A percentile compares a stretch with the other conserved stretches of the same genome.
Conservation (phyloP, 805 yeast genomes). For the Sugiyamaella boreocaroliniensis region DNA sequence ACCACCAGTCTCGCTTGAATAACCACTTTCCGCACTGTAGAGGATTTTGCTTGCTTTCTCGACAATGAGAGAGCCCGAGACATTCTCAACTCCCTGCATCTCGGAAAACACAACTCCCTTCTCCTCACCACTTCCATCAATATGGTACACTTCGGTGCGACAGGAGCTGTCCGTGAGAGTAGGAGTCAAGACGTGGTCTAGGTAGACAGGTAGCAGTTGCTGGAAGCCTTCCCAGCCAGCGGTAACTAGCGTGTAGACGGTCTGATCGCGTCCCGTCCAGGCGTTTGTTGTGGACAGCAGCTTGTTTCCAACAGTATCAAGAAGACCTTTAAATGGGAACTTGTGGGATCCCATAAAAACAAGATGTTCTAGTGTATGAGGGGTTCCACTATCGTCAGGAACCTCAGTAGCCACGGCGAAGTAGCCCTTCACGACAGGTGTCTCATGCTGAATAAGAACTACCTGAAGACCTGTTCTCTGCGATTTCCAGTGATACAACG, state of each 20-base stretch:
- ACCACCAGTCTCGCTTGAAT: constrained; percentile 93
- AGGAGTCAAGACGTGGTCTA: constrained; percentile 82
- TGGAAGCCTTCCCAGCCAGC: constrained; percentile 97
- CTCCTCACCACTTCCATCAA: constrained; percentile 85
- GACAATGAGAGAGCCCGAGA: constrained; percentile 59
- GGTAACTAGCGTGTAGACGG: constrained; percentile 82
- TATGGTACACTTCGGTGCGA: constrained; percentile 88
- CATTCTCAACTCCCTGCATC: constrained; percentile 89
- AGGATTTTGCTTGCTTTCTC: constrained; percentile 37
- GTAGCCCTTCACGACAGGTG: constrained; percentile 85
- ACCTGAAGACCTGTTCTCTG: constrained; percentile 75
- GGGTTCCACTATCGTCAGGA: constrained; percentile 79
- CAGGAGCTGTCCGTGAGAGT: constrained; percentile 87
- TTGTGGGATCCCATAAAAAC: constrained; percentile 89
- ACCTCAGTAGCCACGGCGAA: constrained; percentile 95
- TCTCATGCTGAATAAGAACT: constrained; percentile 66
- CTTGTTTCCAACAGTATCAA: constrained; percentile 79
- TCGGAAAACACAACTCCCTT: constrained; percentile 96
- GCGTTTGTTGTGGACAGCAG: constrained; percentile 88
- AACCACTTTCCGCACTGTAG: constrained; percentile 58
- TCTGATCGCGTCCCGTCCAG: constrained; percentile 94
- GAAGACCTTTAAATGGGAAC: constrained; percentile 84
- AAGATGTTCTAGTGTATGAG: constrained; percentile 92
- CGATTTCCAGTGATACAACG: constrained; percentile 59
- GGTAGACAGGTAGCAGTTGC: constrained; percentile 73